These are phyloP conservation scores for Brassica incana DNA, from an alignment of 345 rosid genomes.

Conservation along the genomic window DNA sequence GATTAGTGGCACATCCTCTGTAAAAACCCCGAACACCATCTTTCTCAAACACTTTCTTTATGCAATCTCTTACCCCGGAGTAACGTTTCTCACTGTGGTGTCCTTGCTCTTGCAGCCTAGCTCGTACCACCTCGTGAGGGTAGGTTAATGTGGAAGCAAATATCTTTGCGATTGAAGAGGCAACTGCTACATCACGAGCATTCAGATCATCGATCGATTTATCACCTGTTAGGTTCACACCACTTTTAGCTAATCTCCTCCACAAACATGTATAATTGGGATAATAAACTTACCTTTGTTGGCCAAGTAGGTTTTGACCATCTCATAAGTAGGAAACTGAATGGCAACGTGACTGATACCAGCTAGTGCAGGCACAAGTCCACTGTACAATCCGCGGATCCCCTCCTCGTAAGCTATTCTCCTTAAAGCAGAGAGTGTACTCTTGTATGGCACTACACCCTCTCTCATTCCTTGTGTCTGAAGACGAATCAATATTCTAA, in stretches of 20 bases:
- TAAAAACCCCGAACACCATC: constrained; percentile 80
- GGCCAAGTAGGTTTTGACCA: constrained; percentile 68
- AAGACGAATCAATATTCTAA: constrained; percentile 13
- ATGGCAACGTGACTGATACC: constrained; percentile 95
- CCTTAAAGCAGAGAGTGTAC: constrained; percentile 75
- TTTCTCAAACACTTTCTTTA: constrained; percentile 63
- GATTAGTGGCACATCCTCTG: constrained; percentile 92
- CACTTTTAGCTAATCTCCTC: neutral
- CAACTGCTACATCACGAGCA: constrained; percentile 82
- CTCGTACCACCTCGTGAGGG: constrained; percentile 93
- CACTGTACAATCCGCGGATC: constrained; percentile 87
- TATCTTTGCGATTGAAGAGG: constrained; percentile 83
- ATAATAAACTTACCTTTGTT: constrained; percentile 44
- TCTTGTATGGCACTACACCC: constrained; percentile 64
- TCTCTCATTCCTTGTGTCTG: constrained; percentile 83
- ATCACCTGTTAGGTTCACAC: constrained; percentile 45
- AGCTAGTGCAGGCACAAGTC: constrained; percentile 86
- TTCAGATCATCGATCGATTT: constrained; percentile 63
- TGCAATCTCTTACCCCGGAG: constrained; percentile 66
- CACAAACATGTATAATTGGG: neutral
- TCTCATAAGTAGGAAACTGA: constrained; percentile 82
- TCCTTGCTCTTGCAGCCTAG: constrained; percentile 94
- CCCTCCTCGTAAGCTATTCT: constrained; percentile 84
- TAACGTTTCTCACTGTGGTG: constrained; percentile 75
- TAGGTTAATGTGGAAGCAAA: constrained; percentile 88